Base-by-base conservation (phyloP, 768 basidiomycete genomes). In the Suillus hirtellus region DNA sequence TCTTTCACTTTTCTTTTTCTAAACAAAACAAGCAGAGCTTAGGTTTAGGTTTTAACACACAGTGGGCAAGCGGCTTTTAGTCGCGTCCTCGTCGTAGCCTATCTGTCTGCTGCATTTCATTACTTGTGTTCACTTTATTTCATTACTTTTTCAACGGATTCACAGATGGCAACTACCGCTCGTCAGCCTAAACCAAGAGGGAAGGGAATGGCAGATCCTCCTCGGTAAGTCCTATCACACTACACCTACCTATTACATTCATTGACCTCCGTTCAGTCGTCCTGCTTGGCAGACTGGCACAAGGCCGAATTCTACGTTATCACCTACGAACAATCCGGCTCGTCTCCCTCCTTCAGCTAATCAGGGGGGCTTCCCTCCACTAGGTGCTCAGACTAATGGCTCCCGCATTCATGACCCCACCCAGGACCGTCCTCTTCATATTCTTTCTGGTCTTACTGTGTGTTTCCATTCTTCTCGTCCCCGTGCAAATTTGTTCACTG, bases 301-400 rank as follows among this genome's bases (percentile, higher is more conserved):
- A 60, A 86, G 90, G 62, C 80, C 86, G 62, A 89, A 90, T 59
- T 87, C 89, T 19, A 88, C 89, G 2, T 91, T 86, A 76, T 87
- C 89, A 64, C 83, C 89, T 2, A 76, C 71, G 7, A 69, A 74
- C 64, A 71, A 72, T 65, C 64, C 77, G 49, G 71, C 79, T 43
- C 82, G 82, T 56, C 78, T 79, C 27, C 82, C 73, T 69, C 79
- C 72, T 44, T 71, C 62, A 60, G 71, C 75, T 40, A 49, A 65
- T 69, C 77, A 71, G 75, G 73, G 70, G 68, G 61, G 70, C 8
- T 82, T 84, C 64, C 80, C 83, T n/a, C 77, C 84, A 46, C 73
- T 80, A 43, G 71, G 76, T 49, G 61, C 67, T 44, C 80, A 83
- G 69, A 62, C 81, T 34, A 87, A 86, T 68, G 86, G 84, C 65